phyloP scores from a whole-genome alignment of 164 flowering plant genomes.

The Pachysandra terminalis region DNA sequence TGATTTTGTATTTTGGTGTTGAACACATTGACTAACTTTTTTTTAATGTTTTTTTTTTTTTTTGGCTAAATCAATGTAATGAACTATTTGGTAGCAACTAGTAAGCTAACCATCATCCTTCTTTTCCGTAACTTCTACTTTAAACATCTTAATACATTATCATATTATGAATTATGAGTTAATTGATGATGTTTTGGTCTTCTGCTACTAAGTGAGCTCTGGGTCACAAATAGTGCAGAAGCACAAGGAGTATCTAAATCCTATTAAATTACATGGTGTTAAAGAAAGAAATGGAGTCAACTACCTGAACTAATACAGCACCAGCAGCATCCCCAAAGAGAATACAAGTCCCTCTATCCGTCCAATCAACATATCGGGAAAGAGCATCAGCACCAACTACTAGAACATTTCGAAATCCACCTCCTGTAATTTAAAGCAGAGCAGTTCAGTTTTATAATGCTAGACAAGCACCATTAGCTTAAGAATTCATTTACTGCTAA shows the following conservation, averaged over 20 bases:
- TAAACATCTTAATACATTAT: too few species aligned
- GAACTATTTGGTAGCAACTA: too few species aligned
- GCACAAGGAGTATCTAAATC: background rate
- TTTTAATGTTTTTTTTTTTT: too few species aligned
- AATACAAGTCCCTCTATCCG: slow-evolving; percentile 88
- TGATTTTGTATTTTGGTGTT: too few species aligned
- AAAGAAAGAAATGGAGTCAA: background rate
- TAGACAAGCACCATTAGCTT: too few species aligned
- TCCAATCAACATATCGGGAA: slow-evolving; percentile 91
- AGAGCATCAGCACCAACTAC: slow-evolving; percentile 94
- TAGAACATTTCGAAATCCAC: slow-evolving; percentile 80
- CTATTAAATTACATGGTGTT: background rate
- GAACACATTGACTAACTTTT: too few species aligned
- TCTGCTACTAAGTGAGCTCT: too few species aligned
- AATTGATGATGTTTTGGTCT: too few species aligned
- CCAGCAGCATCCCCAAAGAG: slow-evolving; percentile 99
- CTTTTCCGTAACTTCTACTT: too few species aligned
- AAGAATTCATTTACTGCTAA: background rate
- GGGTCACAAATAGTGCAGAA: background rate
- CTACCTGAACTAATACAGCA: slow-evolving; percentile 86
- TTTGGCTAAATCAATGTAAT: too few species aligned
- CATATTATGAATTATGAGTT: too few species aligned
- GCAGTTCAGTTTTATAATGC: slow-evolving; percentile 1
- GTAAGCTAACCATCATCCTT: too few species aligned
- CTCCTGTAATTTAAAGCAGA: slow-evolving; percentile 46